Percentiles rank a stretch among this genome's conserved stretches.
These are phyloP conservation scores for Eimeria zaria DNA, from an alignment of 169 alveolate species.

Conservation along the genomic window DNA sequence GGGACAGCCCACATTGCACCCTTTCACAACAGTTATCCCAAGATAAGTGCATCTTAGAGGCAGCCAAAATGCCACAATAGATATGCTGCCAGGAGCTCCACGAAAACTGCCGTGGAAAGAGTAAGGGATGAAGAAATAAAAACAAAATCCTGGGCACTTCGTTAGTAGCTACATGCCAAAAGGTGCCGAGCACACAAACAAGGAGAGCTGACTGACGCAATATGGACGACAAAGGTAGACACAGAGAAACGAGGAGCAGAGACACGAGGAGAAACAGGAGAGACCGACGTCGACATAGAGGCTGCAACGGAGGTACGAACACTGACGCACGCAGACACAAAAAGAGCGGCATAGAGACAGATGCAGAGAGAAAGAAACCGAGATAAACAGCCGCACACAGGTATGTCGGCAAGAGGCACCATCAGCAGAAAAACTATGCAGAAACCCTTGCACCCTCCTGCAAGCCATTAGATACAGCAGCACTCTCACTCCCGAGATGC, in stretches of 20 bases:
- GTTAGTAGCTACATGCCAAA: background rate
- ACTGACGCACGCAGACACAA: background rate
- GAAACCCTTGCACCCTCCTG: too few species aligned
- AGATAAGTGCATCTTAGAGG: background rate
- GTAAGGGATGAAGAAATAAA: background rate
- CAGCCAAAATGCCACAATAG: background rate
- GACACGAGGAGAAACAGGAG: background rate
- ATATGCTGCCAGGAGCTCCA: background rate
- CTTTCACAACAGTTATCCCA: background rate
- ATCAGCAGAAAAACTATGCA: too few species aligned
- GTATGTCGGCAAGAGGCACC: too few species aligned
- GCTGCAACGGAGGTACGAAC: background rate
- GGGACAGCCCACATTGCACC: background rate
- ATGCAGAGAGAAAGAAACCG: background rate
- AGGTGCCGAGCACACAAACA: background rate
- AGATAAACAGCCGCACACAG: background rate
- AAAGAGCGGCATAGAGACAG: background rate
- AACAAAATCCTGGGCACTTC: background rate
- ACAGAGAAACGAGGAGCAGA: background rate
- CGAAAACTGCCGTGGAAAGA: background rate
- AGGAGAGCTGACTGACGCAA: background rate
- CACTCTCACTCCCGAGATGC: too few species aligned
- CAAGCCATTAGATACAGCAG: too few species aligned
- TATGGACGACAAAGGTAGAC: background rate
- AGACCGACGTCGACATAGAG: background rate